Percentiles rank a stretch among this genome's conserved stretches.
These are phyloP conservation scores for Xylaria sp. DNA, from an alignment of 2,329 filamentous ascomycete species.

Conservation along the genomic window DNA sequence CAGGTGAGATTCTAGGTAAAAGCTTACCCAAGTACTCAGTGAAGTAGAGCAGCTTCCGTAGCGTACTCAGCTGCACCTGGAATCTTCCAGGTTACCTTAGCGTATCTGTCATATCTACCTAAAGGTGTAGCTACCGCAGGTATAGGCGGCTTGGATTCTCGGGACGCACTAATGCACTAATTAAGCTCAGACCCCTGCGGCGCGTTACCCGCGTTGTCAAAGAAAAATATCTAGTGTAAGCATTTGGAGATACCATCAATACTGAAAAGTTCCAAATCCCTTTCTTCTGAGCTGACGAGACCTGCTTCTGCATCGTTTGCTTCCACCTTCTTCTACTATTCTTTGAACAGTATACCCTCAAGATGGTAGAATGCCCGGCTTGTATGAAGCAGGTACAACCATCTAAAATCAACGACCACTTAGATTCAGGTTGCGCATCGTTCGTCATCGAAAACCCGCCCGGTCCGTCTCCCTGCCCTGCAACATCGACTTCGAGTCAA, in stretches of 20 bases:
- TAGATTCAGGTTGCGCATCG: constrained; percentile 83
- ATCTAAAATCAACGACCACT: constrained; percentile 85
- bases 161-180: constrained; percentile 15
- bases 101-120: too few relatives aligned
- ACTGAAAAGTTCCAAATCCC: background rate
- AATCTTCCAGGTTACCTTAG: background rate
- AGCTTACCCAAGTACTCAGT: too few relatives aligned
- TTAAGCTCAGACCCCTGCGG: constrained; percentile 26
- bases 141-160: background rate
- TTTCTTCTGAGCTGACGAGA: constrained; percentile 6
- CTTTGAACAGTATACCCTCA: constrained; percentile 24
- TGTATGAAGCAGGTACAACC: constrained; percentile 79
- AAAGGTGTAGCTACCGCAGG: background rate
- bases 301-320: constrained; percentile 5
- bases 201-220: constrained; percentile 32
- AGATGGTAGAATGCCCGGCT: constrained; percentile 80
- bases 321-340: background rate
- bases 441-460: constrained; percentile 68
- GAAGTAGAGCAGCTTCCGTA: too few relatives aligned
- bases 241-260: background rate
- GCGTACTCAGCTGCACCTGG: background rate
- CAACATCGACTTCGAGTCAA: constrained; percentile 52
- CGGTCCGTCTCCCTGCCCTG: constrained; percentile 49
- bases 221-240: constrained; percentile 16
- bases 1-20: too few relatives aligned